Evolutionary conservation across 2,329 filamentous ascomycete species (phyloP), one percentile per base, ranked within the genome.

Genomic region (Diaporthe capsici): DNA sequence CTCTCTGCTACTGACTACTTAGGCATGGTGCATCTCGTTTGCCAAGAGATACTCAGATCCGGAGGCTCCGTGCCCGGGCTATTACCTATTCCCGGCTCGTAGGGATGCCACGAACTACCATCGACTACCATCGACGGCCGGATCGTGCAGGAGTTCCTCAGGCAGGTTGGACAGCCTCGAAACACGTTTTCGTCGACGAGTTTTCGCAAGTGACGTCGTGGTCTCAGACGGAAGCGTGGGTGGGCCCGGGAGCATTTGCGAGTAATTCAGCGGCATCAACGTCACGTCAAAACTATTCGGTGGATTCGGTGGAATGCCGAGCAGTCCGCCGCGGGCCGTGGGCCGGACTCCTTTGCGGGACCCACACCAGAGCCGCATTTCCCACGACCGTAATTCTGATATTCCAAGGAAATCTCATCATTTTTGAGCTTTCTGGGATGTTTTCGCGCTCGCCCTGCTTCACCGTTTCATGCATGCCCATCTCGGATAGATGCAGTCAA

Each of bases 351-450:
- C 58, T 55, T 55, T 73, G 58, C 71, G 71, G 71, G 71, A 65
- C 71, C 71, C 71, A 65, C 71, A 70, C 61, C 75, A 76, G 75
- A 76, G 75, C 75, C 75, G 75, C 75, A 76, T 71, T 76, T 76
- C 44, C 34, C 51, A 74, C 67, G 61, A 71, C 73, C 58, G 58
- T 63, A 73, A 65, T 73, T 65, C 51, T 63, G 58, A 72, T 61
- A 63, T 73, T 73, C 71, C 71, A 65, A 65, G 71, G 71, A 73
- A 73, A 63, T 73, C 71, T 73, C 58, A 55, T 73, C 71, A 73
- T 55, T 63, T 55, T 57, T 57, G 57, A 13, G 25, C 34, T 57
- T 55, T 73, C 71, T 73, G 58, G 71, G 71, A 55, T 73, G 58
- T 57, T 73, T 73, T 55, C 58, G 47, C 58, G 49, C 49, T 37